A percentile compares a stretch with the other conserved stretches of the same genome.
Conservation (phyloP, 768 basidiomycete genomes). For the Jaapia argillacea region DNA sequence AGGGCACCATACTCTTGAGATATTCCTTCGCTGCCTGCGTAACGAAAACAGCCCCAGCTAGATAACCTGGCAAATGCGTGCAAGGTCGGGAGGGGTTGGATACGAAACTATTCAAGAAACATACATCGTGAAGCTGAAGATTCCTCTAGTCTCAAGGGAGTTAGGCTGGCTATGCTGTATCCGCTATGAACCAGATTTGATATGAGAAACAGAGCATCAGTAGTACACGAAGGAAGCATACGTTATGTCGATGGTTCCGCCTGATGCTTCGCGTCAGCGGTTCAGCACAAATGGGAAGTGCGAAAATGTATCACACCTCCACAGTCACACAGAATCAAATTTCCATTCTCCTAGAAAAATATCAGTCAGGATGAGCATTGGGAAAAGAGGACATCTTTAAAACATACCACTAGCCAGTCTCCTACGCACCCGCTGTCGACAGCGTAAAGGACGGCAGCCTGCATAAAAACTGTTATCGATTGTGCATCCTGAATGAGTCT, state of each 20-base stretch:
- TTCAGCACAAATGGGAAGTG: too few species aligned
- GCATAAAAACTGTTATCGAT: background rate
- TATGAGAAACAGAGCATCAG: background rate
- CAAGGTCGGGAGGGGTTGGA: background rate
- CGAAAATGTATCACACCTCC: slow-evolving; percentile 13
- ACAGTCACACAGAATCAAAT: slow-evolving; percentile 20
- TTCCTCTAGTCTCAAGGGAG: slow-evolving; percentile 4
- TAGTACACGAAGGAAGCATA: background rate
- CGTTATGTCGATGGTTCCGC: background rate
- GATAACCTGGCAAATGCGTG: too few species aligned
- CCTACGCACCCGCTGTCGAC: slow-evolving; percentile 11
- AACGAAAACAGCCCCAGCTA: slow-evolving; percentile 14
- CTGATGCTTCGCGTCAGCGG: background rate
- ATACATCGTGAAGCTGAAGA: slow-evolving; percentile 12
- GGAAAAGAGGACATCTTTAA: background rate
- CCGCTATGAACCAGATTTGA: background rate
- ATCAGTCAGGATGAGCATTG: background rate
- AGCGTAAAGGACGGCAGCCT: slow-evolving; percentile 14
- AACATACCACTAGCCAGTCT: slow-evolving; percentile 13
- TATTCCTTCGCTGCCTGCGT: slow-evolving; percentile 7
- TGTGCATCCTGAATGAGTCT: background rate
- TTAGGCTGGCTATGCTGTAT: slow-evolving; percentile 10
- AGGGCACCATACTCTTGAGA: background rate
- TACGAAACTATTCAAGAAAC: background rate
- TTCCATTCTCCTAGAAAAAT: slow-evolving; percentile 8